Conservation (phyloP, 495 filamentous ascomycete genomes). For the Staphylotrichum tortipilum region DNA sequence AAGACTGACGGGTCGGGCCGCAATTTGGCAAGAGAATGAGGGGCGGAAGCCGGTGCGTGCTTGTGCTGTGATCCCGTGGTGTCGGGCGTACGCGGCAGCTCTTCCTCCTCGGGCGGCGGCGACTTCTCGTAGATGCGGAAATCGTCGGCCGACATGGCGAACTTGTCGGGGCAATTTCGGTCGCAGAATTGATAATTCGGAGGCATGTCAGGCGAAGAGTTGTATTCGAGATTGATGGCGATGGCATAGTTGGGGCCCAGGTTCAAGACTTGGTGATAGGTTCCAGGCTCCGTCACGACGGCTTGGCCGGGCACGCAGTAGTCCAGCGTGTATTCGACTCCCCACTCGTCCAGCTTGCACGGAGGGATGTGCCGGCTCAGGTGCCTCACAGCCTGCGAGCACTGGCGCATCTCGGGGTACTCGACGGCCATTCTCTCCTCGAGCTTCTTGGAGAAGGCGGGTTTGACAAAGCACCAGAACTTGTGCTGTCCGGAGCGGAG, state of each 20-base stretch:
- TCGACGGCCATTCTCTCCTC: conserved; percentile 18
- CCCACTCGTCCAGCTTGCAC: conserved; percentile 22
- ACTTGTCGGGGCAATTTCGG: conserved; percentile 22
- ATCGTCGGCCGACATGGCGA: conserved; percentile 21
- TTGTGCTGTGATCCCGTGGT: neutral
- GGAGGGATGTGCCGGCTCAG: conserved; percentile 28
- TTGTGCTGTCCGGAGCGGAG: conserved; percentile 27
- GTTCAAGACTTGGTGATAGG: conserved; percentile 30
- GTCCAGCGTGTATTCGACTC: conserved; percentile 28
- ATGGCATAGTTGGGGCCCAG: conserved; percentile 27
- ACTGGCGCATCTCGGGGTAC: conserved; percentile 23
- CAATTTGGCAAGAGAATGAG: neutral
- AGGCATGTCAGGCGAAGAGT: conserved; percentile 23
- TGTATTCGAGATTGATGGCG: conserved; percentile 29
- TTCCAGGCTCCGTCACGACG: conserved; percentile 26
- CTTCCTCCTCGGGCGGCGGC: neutral
- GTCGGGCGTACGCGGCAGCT: neutral
- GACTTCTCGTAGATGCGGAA: conserved; percentile 15
- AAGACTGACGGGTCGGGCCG: neutral
- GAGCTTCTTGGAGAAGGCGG: conserved; percentile 14
- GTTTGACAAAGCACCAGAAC: conserved; percentile 31
- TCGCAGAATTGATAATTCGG: conserved; percentile 23
- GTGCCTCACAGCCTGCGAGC: conserved; percentile 27
- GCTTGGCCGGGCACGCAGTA: conserved; percentile 29
- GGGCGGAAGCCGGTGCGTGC: neutral